A percentile compares a stretch with the other conserved stretches of the same genome.
Evolutionary conservation across 164 flowering plant species (phyloP).

Genomic region (Liriodendron chinense): DNA sequence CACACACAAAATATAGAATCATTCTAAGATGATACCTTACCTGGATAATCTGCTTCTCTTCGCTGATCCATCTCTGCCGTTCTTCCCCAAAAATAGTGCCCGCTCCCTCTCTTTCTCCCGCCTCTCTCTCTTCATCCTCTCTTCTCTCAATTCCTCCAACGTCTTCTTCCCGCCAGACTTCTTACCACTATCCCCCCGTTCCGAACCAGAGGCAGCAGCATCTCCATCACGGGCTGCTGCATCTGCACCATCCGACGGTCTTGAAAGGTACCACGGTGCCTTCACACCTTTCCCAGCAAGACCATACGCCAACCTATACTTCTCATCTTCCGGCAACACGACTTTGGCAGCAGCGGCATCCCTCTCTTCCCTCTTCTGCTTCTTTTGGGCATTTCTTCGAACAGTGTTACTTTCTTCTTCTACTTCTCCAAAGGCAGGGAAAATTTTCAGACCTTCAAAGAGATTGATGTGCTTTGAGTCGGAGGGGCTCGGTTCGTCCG

Average conservation of each 20-base stretch:
- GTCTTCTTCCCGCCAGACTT: conserved; percentile 33
- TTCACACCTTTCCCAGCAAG: conserved; percentile 90
- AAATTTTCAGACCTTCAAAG: conserved; percentile 72
- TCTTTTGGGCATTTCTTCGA: conserved; percentile 17
- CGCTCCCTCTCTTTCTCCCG: conserved; percentile 68
- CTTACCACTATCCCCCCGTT: conserved; percentile 18
- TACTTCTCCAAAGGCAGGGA: conserved; percentile 21
- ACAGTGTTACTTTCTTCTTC: conserved; percentile 15
- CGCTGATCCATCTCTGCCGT: conserved; percentile 19
- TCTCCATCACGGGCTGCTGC: conserved; percentile 14
- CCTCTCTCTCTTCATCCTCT: conserved; percentile 75
- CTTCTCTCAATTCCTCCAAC: conserved; percentile 80
- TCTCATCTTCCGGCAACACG: conserved; percentile 80
- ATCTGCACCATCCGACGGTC: conserved; percentile 20
- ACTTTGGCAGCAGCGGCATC: conserved; percentile 41
- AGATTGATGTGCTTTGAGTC: conserved; percentile 76
- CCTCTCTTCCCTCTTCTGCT: conserved; percentile 54
- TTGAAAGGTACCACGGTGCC: conserved; percentile 84
- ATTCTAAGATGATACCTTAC: conserved; percentile 3
- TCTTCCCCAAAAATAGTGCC: conserved; percentile 40
- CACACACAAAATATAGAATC: not conserved
- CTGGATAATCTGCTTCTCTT: conserved; percentile 18
- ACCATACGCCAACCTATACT: conserved; percentile 87
- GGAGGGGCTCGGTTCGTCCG: too few relatives aligned
- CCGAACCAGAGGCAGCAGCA: conserved; percentile 8